A percentile compares a stretch with the other conserved stretches of the same genome.
Evolutionary conservation across 129 eudicot species (phyloP).

Genomic region (Flaveria trinervia): DNA sequence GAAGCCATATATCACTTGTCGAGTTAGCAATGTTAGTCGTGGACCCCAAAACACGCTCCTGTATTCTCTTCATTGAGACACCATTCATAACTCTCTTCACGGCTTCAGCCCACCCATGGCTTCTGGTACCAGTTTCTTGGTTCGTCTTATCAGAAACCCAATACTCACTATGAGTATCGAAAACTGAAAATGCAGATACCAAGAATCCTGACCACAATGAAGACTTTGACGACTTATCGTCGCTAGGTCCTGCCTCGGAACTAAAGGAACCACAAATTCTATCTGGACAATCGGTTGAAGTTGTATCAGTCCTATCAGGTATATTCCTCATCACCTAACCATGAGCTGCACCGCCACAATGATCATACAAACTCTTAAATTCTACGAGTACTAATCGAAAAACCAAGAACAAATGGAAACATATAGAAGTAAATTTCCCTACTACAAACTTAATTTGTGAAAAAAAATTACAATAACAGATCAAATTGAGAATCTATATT

Average conservation of each 20-base stretch:
- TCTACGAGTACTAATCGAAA: constrained; percentile 24
- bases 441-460: too few species aligned
- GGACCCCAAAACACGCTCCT: constrained; percentile 64
- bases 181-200: constrained; percentile 58
- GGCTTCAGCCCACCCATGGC: constrained; percentile 68
- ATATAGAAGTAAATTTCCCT: constrained; percentile 18
- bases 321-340: constrained; percentile 62
- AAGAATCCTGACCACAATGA: constrained; percentile 65
- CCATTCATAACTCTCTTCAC: constrained; percentile 71
- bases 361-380: constrained; percentile 23
- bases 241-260: constrained; percentile 57
- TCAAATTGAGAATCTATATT: too few species aligned
- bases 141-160: constrained; percentile 44
- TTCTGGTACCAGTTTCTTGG: constrained; percentile 35
- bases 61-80: constrained; percentile 81
- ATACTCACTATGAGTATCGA: constrained; percentile 42
- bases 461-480: too few species aligned
- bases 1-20: constrained; percentile 83
- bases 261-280: constrained; percentile 50
- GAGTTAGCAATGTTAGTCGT: constrained; percentile 51
- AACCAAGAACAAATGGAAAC: constrained; percentile 23
- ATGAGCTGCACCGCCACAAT: constrained; percentile 41
- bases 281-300: constrained; percentile 42
- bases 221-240: constrained; percentile 33
- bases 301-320: constrained; percentile 43